Base-by-base conservation (phyloP, 1,284 basidiomycete genomes). In the Cryptococcus sp. region DNA sequence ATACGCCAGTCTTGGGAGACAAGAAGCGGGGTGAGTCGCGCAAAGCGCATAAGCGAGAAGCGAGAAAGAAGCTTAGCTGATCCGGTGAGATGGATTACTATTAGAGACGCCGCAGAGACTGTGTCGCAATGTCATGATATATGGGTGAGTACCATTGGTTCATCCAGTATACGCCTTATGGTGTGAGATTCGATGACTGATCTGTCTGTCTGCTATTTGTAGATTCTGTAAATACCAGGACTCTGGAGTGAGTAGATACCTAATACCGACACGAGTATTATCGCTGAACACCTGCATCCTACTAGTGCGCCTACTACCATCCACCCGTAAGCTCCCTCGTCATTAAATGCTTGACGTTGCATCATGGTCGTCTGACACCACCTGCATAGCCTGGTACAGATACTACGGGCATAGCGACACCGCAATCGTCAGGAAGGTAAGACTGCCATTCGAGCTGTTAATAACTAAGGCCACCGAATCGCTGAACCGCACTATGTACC, bases 51-150 rank as follows among this genome's bases (percentile, higher is more conserved):
- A 19, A 20, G 13, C 31, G 23, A 23, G 22, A 39, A 41, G 22
- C 22, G 27, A 20, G 13, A 15, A 13, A 23, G 22, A 39, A 41
- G 22, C 22, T 49, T 2, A 35, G 27, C 47, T 44, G 25, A 23
- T 42, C 46, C 5, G 27, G 16, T 54, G 56, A 39, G 16, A 42
- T 11, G 49, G 25, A 25, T 25, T 25, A 3, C 23, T 47, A 20
- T 44, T 53, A 70, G 75, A 76, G 60, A 69, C 67, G 47, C 73
- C 73, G 15, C 87, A 88, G 74, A 84, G 88, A 50, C 87, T 91
- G 72, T 93, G 91, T 80, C 86, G 88, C 73, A 93, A 93, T 81
- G 86, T 91, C 56, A 81, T 89, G 75, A 92, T 93, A 66, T 89
- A 92, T 73, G 91, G 91, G 90, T 91, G 73, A 8, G 44, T 27